phyloP scores from a whole-genome alignment of 192 early-diverging fungal species.

The Nowakowskiella sp. region DNA sequence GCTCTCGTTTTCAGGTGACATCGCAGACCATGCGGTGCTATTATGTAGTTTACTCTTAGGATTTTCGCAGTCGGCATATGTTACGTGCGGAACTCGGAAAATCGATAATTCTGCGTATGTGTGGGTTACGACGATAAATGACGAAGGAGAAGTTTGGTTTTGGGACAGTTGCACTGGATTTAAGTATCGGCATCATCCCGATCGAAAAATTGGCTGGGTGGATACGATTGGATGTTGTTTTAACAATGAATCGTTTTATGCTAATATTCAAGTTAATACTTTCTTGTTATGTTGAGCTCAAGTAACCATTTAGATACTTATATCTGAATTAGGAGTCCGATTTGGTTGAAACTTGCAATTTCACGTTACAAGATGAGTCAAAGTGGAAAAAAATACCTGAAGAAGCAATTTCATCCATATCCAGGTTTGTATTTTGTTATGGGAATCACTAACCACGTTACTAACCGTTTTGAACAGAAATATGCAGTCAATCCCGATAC shows the following conservation, averaged over 20 bases:
- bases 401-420: neutral
- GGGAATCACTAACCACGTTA: too few relatives aligned
- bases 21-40: conserved; percentile 4
- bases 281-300: neutral
- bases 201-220: conserved; percentile 4
- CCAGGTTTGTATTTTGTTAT: too few relatives aligned
- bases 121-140: conserved; percentile 12
- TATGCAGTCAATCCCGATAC: too few relatives aligned
- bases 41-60: conserved; percentile 21
- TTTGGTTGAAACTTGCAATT: neutral
- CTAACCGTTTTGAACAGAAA: too few relatives aligned
- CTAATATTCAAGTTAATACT: conserved; percentile 9
- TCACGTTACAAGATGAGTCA: neutral
- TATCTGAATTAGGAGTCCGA: neutral
- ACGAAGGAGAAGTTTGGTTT: conserved; percentile 5
- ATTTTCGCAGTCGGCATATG: conserved; percentile 14
- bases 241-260: conserved; percentile 24
- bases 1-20: conserved; percentile 8
- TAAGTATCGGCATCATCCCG: neutral
- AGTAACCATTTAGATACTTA: neutral
- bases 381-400: neutral
- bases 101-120: neutral
- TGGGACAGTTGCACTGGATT: conserved; percentile 10
- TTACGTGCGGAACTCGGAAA: conserved; percentile 5
- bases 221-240: conserved; percentile 19